phyloP scores from a whole-genome alignment of 345 rosid species.

The Excoecaria agallocha region DNA sequence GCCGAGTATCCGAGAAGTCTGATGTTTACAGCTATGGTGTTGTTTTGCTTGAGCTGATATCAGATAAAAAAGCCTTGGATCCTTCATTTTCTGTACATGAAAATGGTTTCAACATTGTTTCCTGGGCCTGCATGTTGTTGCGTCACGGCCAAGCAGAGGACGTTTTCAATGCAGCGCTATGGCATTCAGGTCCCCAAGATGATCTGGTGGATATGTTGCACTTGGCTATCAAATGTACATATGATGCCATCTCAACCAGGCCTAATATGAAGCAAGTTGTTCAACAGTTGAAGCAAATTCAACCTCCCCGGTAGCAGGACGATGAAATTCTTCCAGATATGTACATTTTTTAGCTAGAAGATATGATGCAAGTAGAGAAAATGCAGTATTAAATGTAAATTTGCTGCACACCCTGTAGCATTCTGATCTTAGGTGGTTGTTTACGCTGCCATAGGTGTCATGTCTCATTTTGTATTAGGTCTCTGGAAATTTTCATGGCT shows the following conservation, averaged over 20 bases:
- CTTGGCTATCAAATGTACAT: constrained; percentile 29
- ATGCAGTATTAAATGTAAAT: background rate
- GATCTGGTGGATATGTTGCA: constrained; percentile 34
- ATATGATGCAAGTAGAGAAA: background rate
- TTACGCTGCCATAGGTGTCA: background rate
- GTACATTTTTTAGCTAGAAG: background rate
- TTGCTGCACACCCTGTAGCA: constrained; percentile 1
- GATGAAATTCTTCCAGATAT: background rate
- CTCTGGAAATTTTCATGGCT: background rate
- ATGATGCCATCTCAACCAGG: constrained; percentile 29
- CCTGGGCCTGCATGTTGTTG: constrained; percentile 38
- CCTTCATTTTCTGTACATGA: constrained; percentile 37
- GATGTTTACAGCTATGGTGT: constrained; percentile 44
- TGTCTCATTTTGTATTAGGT: background rate
- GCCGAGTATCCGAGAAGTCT: constrained; percentile 35
- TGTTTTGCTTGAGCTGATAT: constrained; percentile 41
- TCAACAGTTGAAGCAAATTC: constrained; percentile 27
- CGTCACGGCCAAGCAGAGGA: constrained; percentile 32
- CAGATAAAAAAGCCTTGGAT: constrained; percentile 36
- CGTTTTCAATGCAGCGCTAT: constrained; percentile 30
- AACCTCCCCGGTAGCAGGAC: constrained; percentile 8
- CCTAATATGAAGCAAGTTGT: constrained; percentile 39
- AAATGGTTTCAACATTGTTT: constrained; percentile 37
- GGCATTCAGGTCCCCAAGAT: constrained; percentile 34
- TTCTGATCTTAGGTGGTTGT: background rate